These are phyloP conservation scores for Candida sonorensis DNA, from an alignment of 805 yeast genomes.

Conservation along the genomic window DNA sequence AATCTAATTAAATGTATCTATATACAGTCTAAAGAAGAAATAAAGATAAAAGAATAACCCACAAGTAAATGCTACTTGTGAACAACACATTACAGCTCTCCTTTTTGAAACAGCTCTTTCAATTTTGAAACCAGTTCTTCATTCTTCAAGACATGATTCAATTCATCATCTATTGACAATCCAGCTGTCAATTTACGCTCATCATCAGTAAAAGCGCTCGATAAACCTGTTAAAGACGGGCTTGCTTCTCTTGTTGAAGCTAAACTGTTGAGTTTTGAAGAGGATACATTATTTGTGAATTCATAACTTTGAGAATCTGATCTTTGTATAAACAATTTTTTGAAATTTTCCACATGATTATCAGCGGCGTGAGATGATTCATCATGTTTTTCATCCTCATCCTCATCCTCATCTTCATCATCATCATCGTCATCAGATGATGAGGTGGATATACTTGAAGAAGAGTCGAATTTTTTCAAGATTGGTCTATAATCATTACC, in stretches of 20 bases:
- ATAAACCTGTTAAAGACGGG: not conserved
- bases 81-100: not conserved
- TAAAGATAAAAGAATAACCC: too few species aligned
- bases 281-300: conserved; percentile 8
- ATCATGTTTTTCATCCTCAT: too few species aligned
- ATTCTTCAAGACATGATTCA: not conserved
- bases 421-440: conserved; percentile 10
- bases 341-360: conserved; percentile 6
- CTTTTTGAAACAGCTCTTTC: not conserved
- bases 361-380: conserved; percentile 9
- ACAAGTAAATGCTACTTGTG: too few species aligned
- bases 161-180: not conserved
- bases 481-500: conserved; percentile 17
- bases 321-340: conserved; percentile 14
- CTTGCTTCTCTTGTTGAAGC: not conserved
- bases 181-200: conserved; percentile 4
- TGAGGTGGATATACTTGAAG: conserved; percentile 3
- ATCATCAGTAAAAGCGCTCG: conserved; percentile 2
- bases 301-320: conserved; percentile 28
- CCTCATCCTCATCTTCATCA: too few species aligned
- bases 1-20: too few species aligned
- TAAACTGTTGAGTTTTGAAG: not conserved
- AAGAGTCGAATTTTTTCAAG: conserved; percentile 10
- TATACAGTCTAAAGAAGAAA: too few species aligned
- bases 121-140: not conserved